Evolutionary conservation across 768 basidiomycete species (phyloP), one percentile per base, ranked within the genome.

Genomic region (Pleurotus tuber-regium): DNA sequence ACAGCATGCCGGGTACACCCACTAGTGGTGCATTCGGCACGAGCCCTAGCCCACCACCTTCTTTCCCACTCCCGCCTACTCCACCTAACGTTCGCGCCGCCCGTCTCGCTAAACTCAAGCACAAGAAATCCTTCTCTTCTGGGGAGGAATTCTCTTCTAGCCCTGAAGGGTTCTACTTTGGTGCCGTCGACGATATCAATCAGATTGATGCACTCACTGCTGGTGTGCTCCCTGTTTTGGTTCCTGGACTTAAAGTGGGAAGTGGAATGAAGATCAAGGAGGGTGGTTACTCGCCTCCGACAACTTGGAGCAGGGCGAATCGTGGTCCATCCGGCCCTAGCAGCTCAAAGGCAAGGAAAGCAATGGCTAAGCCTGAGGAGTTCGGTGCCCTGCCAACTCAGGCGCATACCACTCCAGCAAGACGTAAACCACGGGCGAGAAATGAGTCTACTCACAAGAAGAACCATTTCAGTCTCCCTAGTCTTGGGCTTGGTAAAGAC

Each of bases 201-300:
- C 84, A 86, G 67, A 86, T 88, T 50, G 86, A 88, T 54, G 82
- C 80, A 12, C 72, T 89, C 47, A 84, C 84, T 6, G 86, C 86
- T 12, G 82, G 82, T 24, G 73, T 88, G 18, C 72, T 88, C 2
- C 86, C 86, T 10, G 66, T 86, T 24, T 77, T 87, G 26, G 76
- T 87, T 40, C 85, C 85, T 8, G 86, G 84, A 3, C 69, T 87
- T 28, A 83, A 70, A 44, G 69, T 86, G 47, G 80, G 84, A 28
- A 61, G 70, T 8, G 74, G 80, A 40, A 75, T 86, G 70, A 77
- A 68, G 64, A 77, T 84, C 61, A 77, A 70, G 50, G 70, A 75
- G 24, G 73, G 66, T 39, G 28, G 38, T 43, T 66, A 73, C n/a
- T 70, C 63, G 56, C 69, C 70, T 9, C 71, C 75, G 16, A 48